Conservation (phyloP, 495 filamentous ascomycete species). For the Neurospora terricola region DNA sequence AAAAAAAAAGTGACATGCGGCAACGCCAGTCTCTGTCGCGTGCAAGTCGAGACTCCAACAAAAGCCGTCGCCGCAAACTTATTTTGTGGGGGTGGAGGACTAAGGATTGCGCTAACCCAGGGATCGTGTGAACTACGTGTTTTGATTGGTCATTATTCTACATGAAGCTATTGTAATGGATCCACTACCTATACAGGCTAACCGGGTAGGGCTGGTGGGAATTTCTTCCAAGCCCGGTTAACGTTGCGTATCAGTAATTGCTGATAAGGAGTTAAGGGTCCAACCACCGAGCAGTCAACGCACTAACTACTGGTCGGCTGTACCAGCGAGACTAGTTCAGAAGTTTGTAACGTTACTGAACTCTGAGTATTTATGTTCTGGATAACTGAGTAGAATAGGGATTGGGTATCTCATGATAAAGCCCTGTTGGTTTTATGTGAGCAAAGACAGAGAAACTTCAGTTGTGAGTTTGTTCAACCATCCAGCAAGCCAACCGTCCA, state of each 20-base stretch:
- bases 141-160: background rate
- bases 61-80: slow-evolving; percentile 1
- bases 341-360: background rate
- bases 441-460: background rate
- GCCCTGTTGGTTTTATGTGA: background rate
- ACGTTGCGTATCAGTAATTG: background rate
- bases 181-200: background rate
- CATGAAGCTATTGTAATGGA: background rate
- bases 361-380: background rate
- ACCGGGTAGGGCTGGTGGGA: background rate
- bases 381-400: background rate
- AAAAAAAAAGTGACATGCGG: slow-evolving; percentile 3
- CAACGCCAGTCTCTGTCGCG: slow-evolving; percentile 1
- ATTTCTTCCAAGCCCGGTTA: background rate
- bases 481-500: slow-evolving; percentile 69
- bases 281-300: background rate
- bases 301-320: background rate
- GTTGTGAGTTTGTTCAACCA: slow-evolving; percentile 9
- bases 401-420: background rate
- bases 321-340: background rate
- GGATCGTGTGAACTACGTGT: background rate
- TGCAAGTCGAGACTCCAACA: slow-evolving; percentile 12
- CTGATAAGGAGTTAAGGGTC: background rate
- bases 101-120: background rate
- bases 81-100: slow-evolving; percentile 14